phyloP scores from a whole-genome alignment of 2,329 filamentous ascomycete genomes.

The Venturia pyrina region DNA sequence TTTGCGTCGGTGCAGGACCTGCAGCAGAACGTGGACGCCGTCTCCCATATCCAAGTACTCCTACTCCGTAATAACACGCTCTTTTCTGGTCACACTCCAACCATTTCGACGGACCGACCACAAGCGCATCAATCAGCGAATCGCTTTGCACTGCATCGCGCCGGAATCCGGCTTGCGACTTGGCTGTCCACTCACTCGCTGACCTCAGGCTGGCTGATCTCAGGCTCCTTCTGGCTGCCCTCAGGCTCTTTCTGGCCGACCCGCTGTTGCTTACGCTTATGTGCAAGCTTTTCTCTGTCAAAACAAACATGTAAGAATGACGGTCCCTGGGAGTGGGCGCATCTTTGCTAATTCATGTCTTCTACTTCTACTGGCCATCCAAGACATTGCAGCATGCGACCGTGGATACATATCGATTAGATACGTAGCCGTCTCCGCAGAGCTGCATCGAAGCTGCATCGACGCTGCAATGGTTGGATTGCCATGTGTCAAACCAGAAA shows the following conservation, averaged over 20 bases:
- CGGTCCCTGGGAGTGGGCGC: not conserved
- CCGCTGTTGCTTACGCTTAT: constrained; percentile 1
- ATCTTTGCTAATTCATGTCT: not conserved
- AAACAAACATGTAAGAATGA: not conserved
- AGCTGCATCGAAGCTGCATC: not conserved
- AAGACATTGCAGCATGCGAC: not conserved
- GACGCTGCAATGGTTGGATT: too few species aligned
- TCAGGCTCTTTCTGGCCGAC: not conserved
- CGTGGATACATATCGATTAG: not conserved
- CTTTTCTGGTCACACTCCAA: not conserved
- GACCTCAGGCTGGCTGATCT: too few species aligned
- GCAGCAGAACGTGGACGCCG: too few species aligned
- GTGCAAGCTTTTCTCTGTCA: not conserved
- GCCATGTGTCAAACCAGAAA: not conserved
- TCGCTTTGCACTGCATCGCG: not conserved
- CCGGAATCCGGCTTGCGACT: not conserved
- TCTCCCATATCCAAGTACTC: too few species aligned
- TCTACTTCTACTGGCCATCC: not conserved
- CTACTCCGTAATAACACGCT: too few species aligned
- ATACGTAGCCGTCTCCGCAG: constrained; percentile 1
- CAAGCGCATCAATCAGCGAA: not conserved
- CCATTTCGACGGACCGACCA: not conserved
- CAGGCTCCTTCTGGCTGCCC: not conserved
- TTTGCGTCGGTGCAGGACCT: too few species aligned
- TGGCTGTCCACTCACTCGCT: too few species aligned